Evolutionary conservation across 345 rosid species (phyloP), one percentile per base, ranked within the genome.

Genomic region (Geranium brycei): DNA sequence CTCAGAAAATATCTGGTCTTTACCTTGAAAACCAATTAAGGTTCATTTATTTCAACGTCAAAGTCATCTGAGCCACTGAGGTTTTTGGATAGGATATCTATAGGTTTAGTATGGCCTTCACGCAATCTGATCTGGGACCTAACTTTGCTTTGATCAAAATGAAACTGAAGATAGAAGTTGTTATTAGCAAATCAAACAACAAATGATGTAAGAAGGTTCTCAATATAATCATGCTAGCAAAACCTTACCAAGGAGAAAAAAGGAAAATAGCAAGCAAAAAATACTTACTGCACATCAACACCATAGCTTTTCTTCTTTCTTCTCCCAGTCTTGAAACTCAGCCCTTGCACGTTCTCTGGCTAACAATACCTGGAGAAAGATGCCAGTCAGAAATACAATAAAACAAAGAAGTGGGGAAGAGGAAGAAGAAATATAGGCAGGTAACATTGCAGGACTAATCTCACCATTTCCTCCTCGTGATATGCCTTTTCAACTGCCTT

Each of bases 311-410:
- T 90, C 96, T 70, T 93, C 97, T 71, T 90, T 93, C 79, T 88
- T 93, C 85, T 93, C 99, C 97, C 95, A 93, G 62, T 93, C 99
- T 62, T 90, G 97, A 74, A 82, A 86, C 76, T 93, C 99, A 70
- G 97, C 99, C 67, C 95, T 80, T 63, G 99, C 95, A 70, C 96
- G 96, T 64, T 93, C 99, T 73, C 99, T 88, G 30, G 97, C 96
- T 72, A 93, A 77, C 69, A 90, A 11, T 18, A 91, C 95, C 97
- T 92, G 79, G 61, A 78, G 62, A 77, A 67, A 47, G 41, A 69
- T 28, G 62, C 5, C 62, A 63, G 6, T 63, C n/a, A 35, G 28
- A 62, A 62, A 30, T 13, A n/a, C 35, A 18, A 57, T 8, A 17
- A 58, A 18, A 65, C 23, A 57, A 17, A 31, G 17, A 7, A n/a